Conservation (phyloP, 208 protist genomes). For the Leptomonas seymouri region DNA sequence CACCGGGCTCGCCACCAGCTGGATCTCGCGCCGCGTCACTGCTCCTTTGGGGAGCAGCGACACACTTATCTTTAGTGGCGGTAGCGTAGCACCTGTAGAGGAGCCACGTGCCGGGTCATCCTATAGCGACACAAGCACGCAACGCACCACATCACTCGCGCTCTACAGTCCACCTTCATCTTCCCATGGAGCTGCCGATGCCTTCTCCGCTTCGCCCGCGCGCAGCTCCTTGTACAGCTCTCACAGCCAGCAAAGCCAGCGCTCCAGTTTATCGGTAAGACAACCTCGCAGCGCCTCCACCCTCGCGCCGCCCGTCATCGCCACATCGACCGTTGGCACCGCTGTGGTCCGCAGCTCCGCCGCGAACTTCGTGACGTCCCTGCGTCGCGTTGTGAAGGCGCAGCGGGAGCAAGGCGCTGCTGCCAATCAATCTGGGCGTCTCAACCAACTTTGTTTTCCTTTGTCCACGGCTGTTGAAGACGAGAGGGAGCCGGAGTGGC, state of each 20-base stretch:
- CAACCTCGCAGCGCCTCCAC: background rate
- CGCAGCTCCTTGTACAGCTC: background rate
- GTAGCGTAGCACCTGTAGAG: background rate
- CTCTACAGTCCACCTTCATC: background rate
- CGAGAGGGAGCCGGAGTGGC: conserved; percentile 11
- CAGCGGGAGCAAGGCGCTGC: conserved; percentile 1
- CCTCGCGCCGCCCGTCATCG: background rate
- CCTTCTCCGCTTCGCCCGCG: background rate
- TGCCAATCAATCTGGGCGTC: background rate
- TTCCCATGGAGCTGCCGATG: background rate
- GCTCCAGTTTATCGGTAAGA: background rate
- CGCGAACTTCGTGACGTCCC: conserved; percentile 14
- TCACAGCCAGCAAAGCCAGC: background rate
- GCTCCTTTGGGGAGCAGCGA: background rate
- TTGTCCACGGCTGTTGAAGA: background rate
- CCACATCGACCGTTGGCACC: conserved; percentile 22
- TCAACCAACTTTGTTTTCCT: background rate
- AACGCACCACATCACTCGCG: background rate
- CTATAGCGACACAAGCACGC: background rate
- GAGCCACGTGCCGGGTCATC: background rate
- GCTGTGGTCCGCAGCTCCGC: conserved; percentile 34
- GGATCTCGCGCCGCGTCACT: conserved; percentile 13
- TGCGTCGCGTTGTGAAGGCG: conserved; percentile 24
- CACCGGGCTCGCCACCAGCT: conserved; percentile 33
- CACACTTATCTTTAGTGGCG: background rate